Base-by-base conservation (phyloP, 495 filamentous ascomycete genomes). In the Penicillium silybi region DNA sequence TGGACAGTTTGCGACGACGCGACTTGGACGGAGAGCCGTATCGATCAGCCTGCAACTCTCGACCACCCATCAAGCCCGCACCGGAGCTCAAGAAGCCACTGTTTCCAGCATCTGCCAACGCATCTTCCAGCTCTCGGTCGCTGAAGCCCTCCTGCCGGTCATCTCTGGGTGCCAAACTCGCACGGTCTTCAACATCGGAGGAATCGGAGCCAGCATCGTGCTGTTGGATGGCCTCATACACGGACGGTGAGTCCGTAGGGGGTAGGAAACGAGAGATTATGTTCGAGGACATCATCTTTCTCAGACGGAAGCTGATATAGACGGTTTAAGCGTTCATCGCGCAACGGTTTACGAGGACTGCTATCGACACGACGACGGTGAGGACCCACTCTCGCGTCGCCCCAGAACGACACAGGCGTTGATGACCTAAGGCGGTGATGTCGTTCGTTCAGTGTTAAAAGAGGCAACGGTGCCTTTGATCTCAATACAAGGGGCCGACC, bases 261-360 rank as follows among this genome's bases (percentile, higher is more conserved):
- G 87, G 86, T 20, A 89, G 75, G 43, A 92, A 75, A 25, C 85
- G 83, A 20, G 87, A 90, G 46, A 95, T 78, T 23, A 92, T 70
- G 62, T 89, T 89, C 38, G 88, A 88, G 54, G 87, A 73, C 87
- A 91, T 92, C 74, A 81, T 82, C 48, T 60, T 68, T 51, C 54
- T 54, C 52, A 38, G 27, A 56, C 39, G 37, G 42, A 44, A 41
- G 25, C 37, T 50, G 42, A 48, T 51, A 23, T 48, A 4, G 32
- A 10, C 17, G 18, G 25, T 18, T 17, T 56, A 38, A 44, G 34
- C 27, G 48, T 25, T 60, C 45, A 63, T 64, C 34, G 38, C 53
- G 54, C 48, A 41, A 18, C 11, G 4, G 23, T 46, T 15, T 44
- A 32, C 23, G 32, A 18, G 13, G 20, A 29, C 18, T 9, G 26